Percentiles rank a stretch among this genome's conserved stretches.
Conservation (phyloP, 306 rosid genomes). For the Cicer arietinum region DNA sequence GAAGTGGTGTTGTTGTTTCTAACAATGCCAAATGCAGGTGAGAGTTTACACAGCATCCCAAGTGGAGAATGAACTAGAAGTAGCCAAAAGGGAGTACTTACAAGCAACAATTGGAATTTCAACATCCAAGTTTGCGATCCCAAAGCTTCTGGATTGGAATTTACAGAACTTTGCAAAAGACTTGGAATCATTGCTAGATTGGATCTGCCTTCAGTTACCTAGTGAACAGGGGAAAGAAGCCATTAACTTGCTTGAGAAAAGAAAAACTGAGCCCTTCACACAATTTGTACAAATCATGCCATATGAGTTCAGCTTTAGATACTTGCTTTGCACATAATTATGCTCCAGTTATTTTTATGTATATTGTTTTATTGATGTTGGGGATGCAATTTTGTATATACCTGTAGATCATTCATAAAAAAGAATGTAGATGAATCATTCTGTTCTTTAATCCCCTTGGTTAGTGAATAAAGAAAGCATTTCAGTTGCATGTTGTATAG, state of each 20-base stretch:
- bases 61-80: conserved; percentile 85
- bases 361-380: conserved; percentile 39
- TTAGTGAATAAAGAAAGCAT: conserved; percentile 32
- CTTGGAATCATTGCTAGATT: conserved; percentile 85
- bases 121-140: conserved; percentile 66
- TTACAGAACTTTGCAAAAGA: conserved; percentile 88
- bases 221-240: conserved; percentile 88
- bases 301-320: conserved; percentile 93
- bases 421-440: conserved; percentile 34
- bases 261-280: conserved; percentile 60
- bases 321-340: conserved; percentile 70
- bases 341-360: conserved; percentile 21
- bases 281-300: conserved; percentile 82
- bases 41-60: conserved; percentile 85
- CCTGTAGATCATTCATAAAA: conserved; percentile 41
- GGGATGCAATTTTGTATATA: conserved; percentile 57
- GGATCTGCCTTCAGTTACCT: conserved; percentile 95
- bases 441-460: conserved; percentile 23
- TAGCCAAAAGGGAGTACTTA: conserved; percentile 85
- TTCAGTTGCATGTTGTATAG: not conserved
- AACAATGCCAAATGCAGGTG: conserved; percentile 64
- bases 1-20: too few relatives aligned
- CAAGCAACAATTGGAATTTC: conserved; percentile 86
- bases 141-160: conserved; percentile 91
- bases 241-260: conserved; percentile 68